Percentiles rank a stretch among this genome's conserved stretches.
Evolutionary conservation across 2,329 filamentous ascomycete species (phyloP).

Genomic region (Fusarium coffeatum): DNA sequence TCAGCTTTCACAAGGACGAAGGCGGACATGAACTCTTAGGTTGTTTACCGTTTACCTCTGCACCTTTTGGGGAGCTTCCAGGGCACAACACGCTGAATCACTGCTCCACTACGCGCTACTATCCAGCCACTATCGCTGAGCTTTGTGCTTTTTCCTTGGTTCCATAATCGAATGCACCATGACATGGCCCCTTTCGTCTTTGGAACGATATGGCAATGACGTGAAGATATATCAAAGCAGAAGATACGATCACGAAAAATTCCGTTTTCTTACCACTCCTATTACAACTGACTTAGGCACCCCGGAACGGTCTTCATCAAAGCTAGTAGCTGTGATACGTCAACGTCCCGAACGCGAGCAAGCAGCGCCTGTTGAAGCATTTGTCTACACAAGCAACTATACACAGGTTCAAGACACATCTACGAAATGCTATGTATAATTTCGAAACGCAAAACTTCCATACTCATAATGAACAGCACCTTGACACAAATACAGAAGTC

Average conservation of each 20-base stretch:
- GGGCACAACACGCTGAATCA: constrained; percentile 24
- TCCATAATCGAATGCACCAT: background rate
- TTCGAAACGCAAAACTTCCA: background rate
- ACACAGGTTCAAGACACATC: background rate
- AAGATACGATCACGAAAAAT: background rate
- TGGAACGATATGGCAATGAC: background rate
- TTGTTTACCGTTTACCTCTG: constrained; percentile 4
- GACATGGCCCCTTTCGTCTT: background rate
- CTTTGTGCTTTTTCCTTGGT: constrained; percentile 25
- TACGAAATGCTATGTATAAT: background rate
- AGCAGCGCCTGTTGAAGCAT: background rate
- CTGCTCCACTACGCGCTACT: constrained; percentile 10
- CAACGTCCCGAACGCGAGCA: background rate
- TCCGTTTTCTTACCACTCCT: no score
- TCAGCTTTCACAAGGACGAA: background rate
- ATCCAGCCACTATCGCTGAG: constrained; percentile 5
- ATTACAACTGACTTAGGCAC: no score
- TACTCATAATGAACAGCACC: background rate
- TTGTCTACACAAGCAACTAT: no score
- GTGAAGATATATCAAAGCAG: constrained; percentile 4
- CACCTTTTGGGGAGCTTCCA: constrained; percentile 8
- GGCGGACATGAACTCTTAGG: background rate
- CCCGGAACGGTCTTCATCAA: background rate
- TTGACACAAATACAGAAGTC: background rate
- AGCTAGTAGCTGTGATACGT: background rate